These are phyloP conservation scores for Heritiera fomes DNA, from an alignment of 345 rosid genomes.

Conservation along the genomic window DNA sequence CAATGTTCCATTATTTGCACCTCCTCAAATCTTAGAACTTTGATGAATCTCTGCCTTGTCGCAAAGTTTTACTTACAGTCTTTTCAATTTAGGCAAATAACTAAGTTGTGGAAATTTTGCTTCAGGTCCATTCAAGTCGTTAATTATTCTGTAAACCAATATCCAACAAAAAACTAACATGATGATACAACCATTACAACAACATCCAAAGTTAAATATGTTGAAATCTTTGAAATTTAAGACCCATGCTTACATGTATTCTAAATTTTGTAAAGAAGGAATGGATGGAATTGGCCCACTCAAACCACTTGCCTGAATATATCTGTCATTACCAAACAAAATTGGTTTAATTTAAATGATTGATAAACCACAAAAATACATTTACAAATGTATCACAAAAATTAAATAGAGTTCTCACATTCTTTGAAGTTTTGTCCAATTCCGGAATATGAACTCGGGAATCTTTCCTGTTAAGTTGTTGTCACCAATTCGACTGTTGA, in stretches of 20 bases:
- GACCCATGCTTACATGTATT: slow-evolving; percentile 43
- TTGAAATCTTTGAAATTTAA: background rate
- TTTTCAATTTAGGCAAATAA: slow-evolving; percentile 28
- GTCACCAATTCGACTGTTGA: slow-evolving; percentile 50
- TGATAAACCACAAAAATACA: background rate
- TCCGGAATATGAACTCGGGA: slow-evolving; percentile 47
- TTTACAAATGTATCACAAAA: background rate
- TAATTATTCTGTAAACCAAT: slow-evolving; percentile 47
- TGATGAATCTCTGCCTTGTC: too few species aligned
- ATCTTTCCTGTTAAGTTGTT: slow-evolving; percentile 49
- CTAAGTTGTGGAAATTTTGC: slow-evolving; percentile 37
- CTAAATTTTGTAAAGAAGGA: background rate
- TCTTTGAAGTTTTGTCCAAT: slow-evolving; percentile 39
- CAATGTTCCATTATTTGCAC: slow-evolving; percentile 32
- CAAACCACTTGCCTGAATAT: slow-evolving; percentile 8
- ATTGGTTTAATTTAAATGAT: slow-evolving; percentile 12
- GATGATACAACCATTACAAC: too few species aligned
- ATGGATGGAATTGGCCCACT: slow-evolving; percentile 2
- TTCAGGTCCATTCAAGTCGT: slow-evolving; percentile 45
- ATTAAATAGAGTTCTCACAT: slow-evolving; percentile 39
- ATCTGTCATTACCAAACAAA: background rate
- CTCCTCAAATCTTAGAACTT: slow-evolving; percentile 33
- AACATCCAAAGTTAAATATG: background rate
- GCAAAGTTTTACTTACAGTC: slow-evolving; percentile 35
- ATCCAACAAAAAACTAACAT: background rate